Conservation (phyloP, 768 basidiomycete genomes). For the Rhizopogon salebrosus region DNA sequence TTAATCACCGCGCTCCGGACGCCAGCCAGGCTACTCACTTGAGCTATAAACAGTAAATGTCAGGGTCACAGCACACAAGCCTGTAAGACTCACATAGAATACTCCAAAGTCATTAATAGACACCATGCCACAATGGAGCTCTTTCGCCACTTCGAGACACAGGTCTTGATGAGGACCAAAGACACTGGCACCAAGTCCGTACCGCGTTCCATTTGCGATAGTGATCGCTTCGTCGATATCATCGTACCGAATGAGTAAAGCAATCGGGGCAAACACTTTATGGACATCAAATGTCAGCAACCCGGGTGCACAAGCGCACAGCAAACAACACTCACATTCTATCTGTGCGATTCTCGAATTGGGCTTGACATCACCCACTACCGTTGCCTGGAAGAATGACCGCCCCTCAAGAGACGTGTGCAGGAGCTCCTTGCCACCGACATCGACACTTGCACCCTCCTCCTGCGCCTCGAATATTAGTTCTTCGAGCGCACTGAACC, state of each 20-base stretch:
- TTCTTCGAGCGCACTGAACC: slow-evolving; percentile 63
- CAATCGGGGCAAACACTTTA: slow-evolving; percentile 90
- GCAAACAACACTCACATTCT: slow-evolving; percentile 55
- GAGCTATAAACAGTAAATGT: slow-evolving; percentile 36
- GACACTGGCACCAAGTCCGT: slow-evolving; percentile 90
- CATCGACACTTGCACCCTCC: slow-evolving; percentile 56
- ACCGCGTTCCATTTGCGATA: slow-evolving; percentile 84
- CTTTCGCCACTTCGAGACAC: slow-evolving; percentile 75
- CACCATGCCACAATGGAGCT: slow-evolving; percentile 93
- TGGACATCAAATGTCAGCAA: slow-evolving; percentile 8
- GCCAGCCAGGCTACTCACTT: slow-evolving; percentile 46
- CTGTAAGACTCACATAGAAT: slow-evolving; percentile 59
- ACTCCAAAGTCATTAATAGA: slow-evolving; percentile 92
- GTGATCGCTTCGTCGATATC: slow-evolving; percentile 79
- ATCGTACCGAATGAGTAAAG: slow-evolving; percentile 80
- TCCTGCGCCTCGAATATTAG: slow-evolving; percentile 67
- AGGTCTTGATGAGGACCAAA: slow-evolving; percentile 83
- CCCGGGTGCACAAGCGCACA: neutral
- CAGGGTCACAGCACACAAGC: slow-evolving; percentile 10
- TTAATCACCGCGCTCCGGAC: slow-evolving; percentile 1
- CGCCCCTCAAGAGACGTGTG: slow-evolving; percentile 70
- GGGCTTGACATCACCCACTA: slow-evolving; percentile 72
- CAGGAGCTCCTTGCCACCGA: slow-evolving; percentile 60
- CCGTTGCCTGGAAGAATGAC: slow-evolving; percentile 82
- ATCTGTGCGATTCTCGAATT: slow-evolving; percentile 72